A percentile compares a stretch with the other conserved stretches of the same genome.
Conservation (phyloP, 1,284 basidiomycete species). For the Anthracocystis walkeri region DNA sequence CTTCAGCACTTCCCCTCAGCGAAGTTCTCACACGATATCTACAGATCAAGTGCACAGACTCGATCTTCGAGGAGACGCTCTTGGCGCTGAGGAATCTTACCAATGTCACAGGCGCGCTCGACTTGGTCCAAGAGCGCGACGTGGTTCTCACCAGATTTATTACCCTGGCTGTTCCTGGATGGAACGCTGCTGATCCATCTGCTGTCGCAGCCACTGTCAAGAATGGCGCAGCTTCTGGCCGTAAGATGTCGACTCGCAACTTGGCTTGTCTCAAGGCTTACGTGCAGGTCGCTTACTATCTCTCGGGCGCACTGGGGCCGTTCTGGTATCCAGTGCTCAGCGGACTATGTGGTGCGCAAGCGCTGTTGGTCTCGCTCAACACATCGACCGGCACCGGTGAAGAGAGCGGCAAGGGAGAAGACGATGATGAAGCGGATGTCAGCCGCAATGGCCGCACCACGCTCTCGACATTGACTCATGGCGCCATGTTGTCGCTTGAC, state of each 20-base stretch:
- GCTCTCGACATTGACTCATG: slow-evolving; percentile 43
- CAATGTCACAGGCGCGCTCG: slow-evolving; percentile 88
- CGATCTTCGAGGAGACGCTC: slow-evolving; percentile 85
- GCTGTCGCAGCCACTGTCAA: background rate
- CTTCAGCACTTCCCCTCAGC: slow-evolving; percentile 88
- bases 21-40: slow-evolving; percentile 89
- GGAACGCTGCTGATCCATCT: slow-evolving; percentile 23
- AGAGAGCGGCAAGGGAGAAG: background rate
- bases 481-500: slow-evolving; percentile 38
- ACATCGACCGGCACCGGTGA: slow-evolving; percentile 1
- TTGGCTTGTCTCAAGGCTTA: slow-evolving; percentile 88
- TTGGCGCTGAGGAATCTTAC: slow-evolving; percentile 85
- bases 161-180: slow-evolving; percentile 79
- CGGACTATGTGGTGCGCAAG: slow-evolving; percentile 53
- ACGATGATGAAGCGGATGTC: slow-evolving; percentile 7
- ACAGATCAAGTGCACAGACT: slow-evolving; percentile 86
- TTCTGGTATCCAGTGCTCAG: slow-evolving; percentile 94
- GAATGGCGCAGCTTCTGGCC: slow-evolving; percentile 11
- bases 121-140: slow-evolving; percentile 86
- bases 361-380: slow-evolving; percentile 24
- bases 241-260: slow-evolving; percentile 84
- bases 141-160: slow-evolving; percentile 88
- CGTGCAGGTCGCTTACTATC: slow-evolving; percentile 81
- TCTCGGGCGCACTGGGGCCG: slow-evolving; percentile 84
- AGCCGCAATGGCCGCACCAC: slow-evolving; percentile 30